phyloP scores from a whole-genome alignment of 108 stramenopile genomes.

The Cyclostephanos invisitatus region DNA sequence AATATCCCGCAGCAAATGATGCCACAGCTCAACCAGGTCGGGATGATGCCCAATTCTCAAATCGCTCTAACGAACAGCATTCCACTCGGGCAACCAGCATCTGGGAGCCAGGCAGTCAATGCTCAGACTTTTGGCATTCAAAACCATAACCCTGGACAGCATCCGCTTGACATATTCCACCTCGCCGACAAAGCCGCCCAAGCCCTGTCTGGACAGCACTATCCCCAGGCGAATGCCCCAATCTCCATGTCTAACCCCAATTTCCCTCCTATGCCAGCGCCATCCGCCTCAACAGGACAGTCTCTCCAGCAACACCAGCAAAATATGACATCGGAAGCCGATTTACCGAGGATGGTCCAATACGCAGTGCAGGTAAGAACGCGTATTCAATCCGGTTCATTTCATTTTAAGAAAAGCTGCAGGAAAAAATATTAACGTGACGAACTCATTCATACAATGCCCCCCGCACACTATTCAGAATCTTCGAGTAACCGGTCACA shows the following conservation, averaged over 20 bases:
- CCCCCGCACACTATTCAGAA: slow-evolving; percentile 42
- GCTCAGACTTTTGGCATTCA: not conserved
- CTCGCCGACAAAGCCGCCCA: slow-evolving; percentile 82
- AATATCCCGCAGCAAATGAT: slow-evolving; percentile 5
- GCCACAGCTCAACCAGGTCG: slow-evolving; percentile 1
- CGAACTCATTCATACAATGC: too few relatives aligned
- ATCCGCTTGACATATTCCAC: slow-evolving; percentile 67
- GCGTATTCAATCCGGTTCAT: not conserved
- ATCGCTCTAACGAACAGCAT: slow-evolving; percentile 10
- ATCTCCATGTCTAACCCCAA: slow-evolving; percentile 18
- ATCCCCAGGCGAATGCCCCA: slow-evolving; percentile 13
- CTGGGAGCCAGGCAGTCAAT: slow-evolving; percentile 9
- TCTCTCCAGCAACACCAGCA: slow-evolving; percentile 23
- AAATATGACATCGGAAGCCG: slow-evolving; percentile 48
- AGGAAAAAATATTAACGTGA: too few relatives aligned
- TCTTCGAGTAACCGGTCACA: slow-evolving; percentile 70
- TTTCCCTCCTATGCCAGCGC: slow-evolving; percentile 24
- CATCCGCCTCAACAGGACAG: not conserved
- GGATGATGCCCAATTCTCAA: slow-evolving; percentile 10
- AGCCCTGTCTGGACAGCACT: slow-evolving; percentile 46
- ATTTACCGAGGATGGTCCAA: slow-evolving; percentile 64
- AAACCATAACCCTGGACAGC: slow-evolving; percentile 11
- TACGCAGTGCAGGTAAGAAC: slow-evolving; percentile 65
- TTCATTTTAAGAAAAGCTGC: too few relatives aligned
- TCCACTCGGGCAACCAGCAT: slow-evolving; percentile 3